Conservation (phyloP, 106 monocot genomes). For the Chionographis japonica region DNA sequence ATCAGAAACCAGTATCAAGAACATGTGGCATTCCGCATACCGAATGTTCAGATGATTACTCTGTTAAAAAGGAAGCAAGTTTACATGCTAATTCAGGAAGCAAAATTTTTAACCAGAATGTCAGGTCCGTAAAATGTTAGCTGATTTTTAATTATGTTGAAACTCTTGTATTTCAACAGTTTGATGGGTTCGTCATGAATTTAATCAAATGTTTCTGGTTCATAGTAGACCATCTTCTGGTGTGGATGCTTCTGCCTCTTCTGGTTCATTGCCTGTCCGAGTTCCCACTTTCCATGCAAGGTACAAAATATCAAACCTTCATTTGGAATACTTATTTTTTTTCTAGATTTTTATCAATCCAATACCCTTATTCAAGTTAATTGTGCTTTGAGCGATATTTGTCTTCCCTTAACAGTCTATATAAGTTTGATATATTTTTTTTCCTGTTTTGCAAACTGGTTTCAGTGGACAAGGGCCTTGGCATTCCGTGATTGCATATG, state of each 20-base stretch:
- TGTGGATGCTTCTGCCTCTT: conserved; percentile 31
- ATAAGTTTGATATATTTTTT: neutral
- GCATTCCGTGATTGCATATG: conserved; percentile 92
- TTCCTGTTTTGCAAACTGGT: neutral
- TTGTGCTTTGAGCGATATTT: too few relatives aligned
- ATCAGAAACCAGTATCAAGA: conserved; percentile 12
- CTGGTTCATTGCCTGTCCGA: conserved; percentile 58
- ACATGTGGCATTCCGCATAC: conserved; percentile 11
- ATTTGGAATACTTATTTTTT: neutral
- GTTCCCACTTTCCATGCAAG: conserved; percentile 90
- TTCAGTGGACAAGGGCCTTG: conserved; percentile 87
- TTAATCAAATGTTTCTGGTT: neutral
- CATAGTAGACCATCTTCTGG: conserved; percentile 31
- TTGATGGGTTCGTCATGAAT: neutral
- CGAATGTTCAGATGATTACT: conserved; percentile 24
- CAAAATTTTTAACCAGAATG: conserved; percentile 27
- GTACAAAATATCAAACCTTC: conserved; percentile 16
- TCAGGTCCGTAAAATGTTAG: conserved; percentile 25
- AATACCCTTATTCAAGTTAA: too few relatives aligned
- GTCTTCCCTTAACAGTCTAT: neutral
- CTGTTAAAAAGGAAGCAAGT: conserved; percentile 23
- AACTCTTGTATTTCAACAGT: neutral
- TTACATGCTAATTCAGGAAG: conserved; percentile 21
- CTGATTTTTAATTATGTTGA: neutral
- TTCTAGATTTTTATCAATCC: neutral